Evolutionary conservation across 345 rosid genomes (phyloP).

Genomic region (Linum tenue): DNA sequence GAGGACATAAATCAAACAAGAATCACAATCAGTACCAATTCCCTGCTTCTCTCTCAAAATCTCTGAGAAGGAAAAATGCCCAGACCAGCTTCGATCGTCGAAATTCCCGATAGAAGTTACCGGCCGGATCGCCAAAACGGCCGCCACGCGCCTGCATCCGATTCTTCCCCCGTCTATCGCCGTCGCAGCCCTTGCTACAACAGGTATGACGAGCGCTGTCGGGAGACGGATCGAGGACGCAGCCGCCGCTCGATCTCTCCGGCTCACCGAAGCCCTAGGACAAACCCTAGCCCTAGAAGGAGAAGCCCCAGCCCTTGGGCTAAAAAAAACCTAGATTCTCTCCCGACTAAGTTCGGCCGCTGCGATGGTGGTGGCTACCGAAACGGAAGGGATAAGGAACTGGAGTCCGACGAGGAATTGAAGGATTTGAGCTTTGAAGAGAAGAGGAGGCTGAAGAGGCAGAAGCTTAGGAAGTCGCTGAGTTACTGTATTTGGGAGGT

Average conservation of each 20-base stretch:
- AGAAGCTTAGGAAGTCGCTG: slow-evolving; percentile 63
- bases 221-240: slow-evolving; percentile 10
- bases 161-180: slow-evolving; percentile 16
- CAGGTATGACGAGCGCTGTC: slow-evolving; percentile 22
- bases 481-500: slow-evolving; percentile 58
- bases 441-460: slow-evolving; percentile 73
- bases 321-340: slow-evolving; percentile 12
- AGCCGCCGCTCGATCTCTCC: slow-evolving; percentile 13
- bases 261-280: slow-evolving; percentile 8
- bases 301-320: slow-evolving; percentile 13
- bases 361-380: slow-evolving; percentile 9
- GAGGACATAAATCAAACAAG: no score
- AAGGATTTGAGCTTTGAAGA: slow-evolving; percentile 73
- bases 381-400: slow-evolving; percentile 31
- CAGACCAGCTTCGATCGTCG: slow-evolving; percentile 22
- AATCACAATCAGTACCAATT: no score
- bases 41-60: no score
- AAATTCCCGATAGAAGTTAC: slow-evolving; percentile 20
- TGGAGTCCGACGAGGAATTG: slow-evolving; percentile 85
- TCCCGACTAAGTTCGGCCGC: slow-evolving; percentile 16
- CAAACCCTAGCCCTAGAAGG: slow-evolving; percentile 3
- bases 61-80: slow-evolving; percentile 17
- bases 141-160: slow-evolving; percentile 26
- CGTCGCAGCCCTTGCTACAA: slow-evolving; percentile 23
- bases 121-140: slow-evolving; percentile 16